Evolutionary conservation across 2,329 filamentous ascomycete genomes (phyloP).

Genomic region (Diaporthe destruens): DNA sequence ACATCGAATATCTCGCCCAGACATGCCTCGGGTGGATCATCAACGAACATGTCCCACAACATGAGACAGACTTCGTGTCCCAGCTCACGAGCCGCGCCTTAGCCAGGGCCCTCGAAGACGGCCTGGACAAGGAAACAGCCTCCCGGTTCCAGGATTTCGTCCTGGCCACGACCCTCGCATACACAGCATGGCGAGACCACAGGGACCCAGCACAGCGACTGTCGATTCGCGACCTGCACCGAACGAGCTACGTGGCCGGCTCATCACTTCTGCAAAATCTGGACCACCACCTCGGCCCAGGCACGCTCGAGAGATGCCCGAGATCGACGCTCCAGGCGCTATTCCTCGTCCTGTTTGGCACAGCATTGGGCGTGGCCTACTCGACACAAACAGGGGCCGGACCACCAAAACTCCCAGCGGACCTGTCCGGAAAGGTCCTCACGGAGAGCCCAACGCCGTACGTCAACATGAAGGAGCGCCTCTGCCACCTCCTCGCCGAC

Average conservation of each 20-base stretch:
- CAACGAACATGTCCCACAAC: not conserved
- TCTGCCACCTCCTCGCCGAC: slow-evolving; percentile 32
- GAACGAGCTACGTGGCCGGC: slow-evolving; percentile 12
- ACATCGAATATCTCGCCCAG: slow-evolving; percentile 14
- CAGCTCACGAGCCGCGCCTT: slow-evolving; percentile 16
- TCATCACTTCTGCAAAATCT: slow-evolving; percentile 29
- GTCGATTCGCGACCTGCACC: slow-evolving; percentile 15
- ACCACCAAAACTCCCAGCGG: not conserved
- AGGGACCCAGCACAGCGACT: slow-evolving; percentile 1
- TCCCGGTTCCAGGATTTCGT: slow-evolving; percentile 27
- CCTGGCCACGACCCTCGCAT: slow-evolving; percentile 23
- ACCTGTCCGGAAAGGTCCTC: slow-evolving; percentile 1
- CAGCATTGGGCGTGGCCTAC: slow-evolving; percentile 25
- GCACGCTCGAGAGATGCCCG: not conserved
- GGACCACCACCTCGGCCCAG: not conserved
- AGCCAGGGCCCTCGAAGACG: not conserved
- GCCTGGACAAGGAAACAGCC: not conserved
- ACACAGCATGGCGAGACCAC: slow-evolving; percentile 28
- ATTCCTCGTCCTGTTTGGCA: slow-evolving; percentile 25
- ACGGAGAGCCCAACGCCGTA: not conserved
- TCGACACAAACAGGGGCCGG: not conserved
- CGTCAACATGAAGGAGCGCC: slow-evolving; percentile 17
- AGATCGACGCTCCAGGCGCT: slow-evolving; percentile 19
- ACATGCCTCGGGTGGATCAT: slow-evolving; percentile 23
- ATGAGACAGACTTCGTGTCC: slow-evolving; percentile 21